Conservation (phyloP, 768 basidiomycete species). For the Phaeotremella skinneri region DNA sequence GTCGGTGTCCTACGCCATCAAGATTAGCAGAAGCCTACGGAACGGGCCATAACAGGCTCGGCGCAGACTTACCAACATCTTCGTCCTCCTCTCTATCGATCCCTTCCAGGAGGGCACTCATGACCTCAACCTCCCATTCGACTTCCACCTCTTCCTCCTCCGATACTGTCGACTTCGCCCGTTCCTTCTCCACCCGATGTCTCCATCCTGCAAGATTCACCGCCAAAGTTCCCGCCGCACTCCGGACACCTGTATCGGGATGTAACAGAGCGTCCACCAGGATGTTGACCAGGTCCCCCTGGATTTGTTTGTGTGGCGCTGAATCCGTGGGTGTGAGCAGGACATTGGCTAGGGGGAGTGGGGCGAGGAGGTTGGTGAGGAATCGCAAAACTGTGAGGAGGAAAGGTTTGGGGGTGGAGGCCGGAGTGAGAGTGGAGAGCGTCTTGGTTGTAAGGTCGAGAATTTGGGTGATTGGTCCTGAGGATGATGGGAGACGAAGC, state of each 20-base stretch:
- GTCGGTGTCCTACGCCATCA: conserved; percentile 65
- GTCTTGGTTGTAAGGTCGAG: conserved; percentile 23
- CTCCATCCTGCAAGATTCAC: conserved; percentile 71
- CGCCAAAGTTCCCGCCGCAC: conserved; percentile 75
- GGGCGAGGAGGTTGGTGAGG: conserved; percentile 47
- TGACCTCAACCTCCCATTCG: conserved; percentile 83
- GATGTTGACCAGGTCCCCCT: conserved; percentile 56
- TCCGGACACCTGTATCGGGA: conserved; percentile 65
- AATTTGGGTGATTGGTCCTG: conserved; percentile 28
- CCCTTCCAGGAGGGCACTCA: conserved; percentile 78
- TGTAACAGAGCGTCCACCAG: conserved; percentile 70
- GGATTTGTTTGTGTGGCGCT: conserved; percentile 2
- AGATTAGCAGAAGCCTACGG: conserved; percentile 8
- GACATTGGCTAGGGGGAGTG: conserved; percentile 32
- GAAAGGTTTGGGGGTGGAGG: conserved; percentile 41
- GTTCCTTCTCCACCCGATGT: conserved; percentile 63
- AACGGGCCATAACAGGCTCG: neutral
- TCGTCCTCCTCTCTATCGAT: conserved; percentile 70
- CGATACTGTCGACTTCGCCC: conserved; percentile 22
- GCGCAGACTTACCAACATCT: conserved; percentile 67
- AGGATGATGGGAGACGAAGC: neutral
- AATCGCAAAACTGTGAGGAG: conserved; percentile 49
- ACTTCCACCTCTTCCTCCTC: conserved; percentile 59
- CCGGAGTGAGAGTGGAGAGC: conserved; percentile 2
- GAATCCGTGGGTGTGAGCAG: conserved; percentile 17